Evolutionary conservation across 352 stramenopile genomes (phyloP).

Genomic region (Plasmopara muralis): DNA sequence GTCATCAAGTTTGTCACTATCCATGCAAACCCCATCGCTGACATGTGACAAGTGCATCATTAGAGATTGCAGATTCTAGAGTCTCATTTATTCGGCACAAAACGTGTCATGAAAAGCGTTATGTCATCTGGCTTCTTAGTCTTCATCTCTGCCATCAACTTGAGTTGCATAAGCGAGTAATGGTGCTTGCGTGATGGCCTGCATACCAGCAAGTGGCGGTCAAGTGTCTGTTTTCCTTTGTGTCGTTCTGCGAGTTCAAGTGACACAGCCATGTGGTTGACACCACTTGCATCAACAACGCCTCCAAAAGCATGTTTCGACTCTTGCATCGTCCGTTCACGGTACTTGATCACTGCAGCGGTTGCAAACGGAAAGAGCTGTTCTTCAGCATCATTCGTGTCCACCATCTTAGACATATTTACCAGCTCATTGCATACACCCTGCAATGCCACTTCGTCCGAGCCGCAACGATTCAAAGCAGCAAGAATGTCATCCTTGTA

Average conservation of each 20-base stretch:
- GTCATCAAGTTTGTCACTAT: conserved; percentile 85
- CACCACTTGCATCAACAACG: conserved; percentile 12
- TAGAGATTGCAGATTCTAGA: neutral
- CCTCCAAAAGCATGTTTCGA: conserved; percentile 10
- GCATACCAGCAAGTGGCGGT: conserved; percentile 45
- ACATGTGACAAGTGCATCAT: conserved; percentile 27
- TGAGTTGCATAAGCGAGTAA: conserved; percentile 63
- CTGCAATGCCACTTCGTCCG: conserved; percentile 28
- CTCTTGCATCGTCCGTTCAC: conserved; percentile 42
- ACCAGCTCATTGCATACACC: conserved; percentile 48
- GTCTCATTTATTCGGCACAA: conserved; percentile 17
- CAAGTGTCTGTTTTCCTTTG: conserved; percentile 43
- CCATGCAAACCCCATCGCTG: conserved; percentile 90
- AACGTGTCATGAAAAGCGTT: conserved; percentile 60
- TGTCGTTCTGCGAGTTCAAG: conserved; percentile 44
- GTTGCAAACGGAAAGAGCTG: conserved; percentile 59
- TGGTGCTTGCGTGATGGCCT: conserved; percentile 53
- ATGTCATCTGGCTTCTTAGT: conserved; percentile 79
- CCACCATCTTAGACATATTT: conserved; percentile 33
- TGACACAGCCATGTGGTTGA: conserved; percentile 45
- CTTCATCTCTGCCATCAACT: conserved; percentile 66
- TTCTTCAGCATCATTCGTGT: conserved; percentile 8
- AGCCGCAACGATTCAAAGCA: conserved; percentile 15
- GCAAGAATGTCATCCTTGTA: conserved; percentile 68
- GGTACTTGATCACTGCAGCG: conserved; percentile 55